A percentile compares a stretch with the other conserved stretches of the same genome.
Conservation (phyloP, 2,329 filamentous ascomycete genomes). For the Colletotrichum sp. region DNA sequence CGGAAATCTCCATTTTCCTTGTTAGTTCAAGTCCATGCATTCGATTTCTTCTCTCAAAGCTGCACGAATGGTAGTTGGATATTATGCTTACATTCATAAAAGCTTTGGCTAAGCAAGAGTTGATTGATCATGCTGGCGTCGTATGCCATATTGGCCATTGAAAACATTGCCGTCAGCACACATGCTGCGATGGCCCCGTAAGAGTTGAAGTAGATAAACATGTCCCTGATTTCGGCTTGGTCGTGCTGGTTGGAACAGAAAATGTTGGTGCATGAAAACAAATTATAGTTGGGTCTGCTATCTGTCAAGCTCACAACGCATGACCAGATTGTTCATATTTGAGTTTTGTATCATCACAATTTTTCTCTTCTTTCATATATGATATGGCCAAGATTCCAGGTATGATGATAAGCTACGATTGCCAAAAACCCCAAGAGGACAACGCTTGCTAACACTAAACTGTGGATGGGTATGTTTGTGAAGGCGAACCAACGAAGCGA, state of each 20-base stretch:
- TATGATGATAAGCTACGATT: neutral
- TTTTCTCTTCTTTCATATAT: neutral
- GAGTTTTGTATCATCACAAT: neutral
- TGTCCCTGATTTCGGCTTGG: neutral
- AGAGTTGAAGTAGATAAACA: neutral
- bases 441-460: neutral
- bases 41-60: neutral
- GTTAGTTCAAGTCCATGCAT: neutral
- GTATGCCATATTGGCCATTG: neutral
- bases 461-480: neutral
- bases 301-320: neutral
- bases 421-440: neutral
- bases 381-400: neutral
- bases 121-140: neutral
- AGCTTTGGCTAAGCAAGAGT: neutral
- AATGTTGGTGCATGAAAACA: neutral
- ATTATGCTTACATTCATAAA: neutral
- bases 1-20: neutral
- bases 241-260: neutral
- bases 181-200: neutral
- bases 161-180: neutral
- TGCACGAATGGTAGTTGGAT: neutral
- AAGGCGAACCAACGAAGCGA: neutral
- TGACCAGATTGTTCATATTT: neutral
- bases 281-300: neutral